Evolutionary conservation across 2,329 filamentous ascomycete species (phyloP).

Genomic region (Fonsecaea nubica): DNA sequence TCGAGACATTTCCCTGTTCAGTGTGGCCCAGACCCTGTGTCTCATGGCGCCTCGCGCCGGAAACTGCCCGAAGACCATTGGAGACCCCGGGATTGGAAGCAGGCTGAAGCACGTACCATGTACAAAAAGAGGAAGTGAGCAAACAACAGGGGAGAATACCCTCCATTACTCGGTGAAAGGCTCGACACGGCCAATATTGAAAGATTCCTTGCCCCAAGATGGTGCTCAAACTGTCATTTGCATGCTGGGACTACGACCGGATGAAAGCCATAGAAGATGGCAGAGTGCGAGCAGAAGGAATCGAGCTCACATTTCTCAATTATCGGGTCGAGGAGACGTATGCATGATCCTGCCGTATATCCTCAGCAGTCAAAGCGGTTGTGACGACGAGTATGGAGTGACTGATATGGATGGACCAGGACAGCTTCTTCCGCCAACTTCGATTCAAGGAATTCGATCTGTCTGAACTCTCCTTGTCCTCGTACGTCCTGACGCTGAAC

Average conservation of each 20-base stretch:
- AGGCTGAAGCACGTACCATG: neutral
- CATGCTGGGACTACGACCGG: constrained; percentile 42
- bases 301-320: constrained; percentile 45
- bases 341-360: no score
- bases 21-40: neutral
- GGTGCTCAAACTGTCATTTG: constrained; percentile 39
- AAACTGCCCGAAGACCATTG: neutral
- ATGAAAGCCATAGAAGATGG: constrained; percentile 42
- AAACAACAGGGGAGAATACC: neutral
- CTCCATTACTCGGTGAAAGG: neutral
- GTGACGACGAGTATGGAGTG: neutral
- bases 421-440: constrained; percentile 24
- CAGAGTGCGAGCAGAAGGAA: constrained; percentile 42
- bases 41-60: neutral
- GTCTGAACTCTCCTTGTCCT: constrained; percentile 40
- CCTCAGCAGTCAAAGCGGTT: neutral
- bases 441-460: constrained; percentile 40
- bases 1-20: neutral
- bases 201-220: constrained; percentile 4
- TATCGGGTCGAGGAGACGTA: constrained; percentile 27
- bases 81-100: neutral
- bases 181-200: neutral
- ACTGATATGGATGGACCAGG: neutral
- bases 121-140: neutral
- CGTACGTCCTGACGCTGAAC: constrained; percentile 35